Evolutionary conservation across 345 rosid species (phyloP).

Genomic region (Adansonia digitata): DNA sequence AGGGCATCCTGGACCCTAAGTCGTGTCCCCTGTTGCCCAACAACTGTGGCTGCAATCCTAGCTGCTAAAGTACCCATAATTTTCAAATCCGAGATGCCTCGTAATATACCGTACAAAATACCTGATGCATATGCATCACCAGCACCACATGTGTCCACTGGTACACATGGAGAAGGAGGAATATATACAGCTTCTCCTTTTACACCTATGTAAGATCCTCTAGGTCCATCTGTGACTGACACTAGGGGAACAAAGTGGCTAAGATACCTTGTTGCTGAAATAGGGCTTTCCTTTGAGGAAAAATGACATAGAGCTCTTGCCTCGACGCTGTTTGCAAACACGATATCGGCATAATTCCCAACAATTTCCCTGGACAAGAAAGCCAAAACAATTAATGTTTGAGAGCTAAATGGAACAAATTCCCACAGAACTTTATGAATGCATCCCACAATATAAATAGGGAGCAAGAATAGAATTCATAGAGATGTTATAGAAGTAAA

Average conservation of each 20-base stretch:
- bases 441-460: neutral
- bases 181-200: constrained; percentile 94
- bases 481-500: neutral
- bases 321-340: constrained; percentile 85
- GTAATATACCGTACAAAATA: constrained; percentile 67
- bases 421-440: neutral
- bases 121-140: constrained; percentile 97
- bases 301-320: constrained; percentile 86
- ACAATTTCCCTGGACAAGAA: constrained; percentile 63
- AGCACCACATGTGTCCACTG: constrained; percentile 84
- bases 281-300: constrained; percentile 58
- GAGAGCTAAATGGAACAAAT: neutral
- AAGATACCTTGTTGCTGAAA: constrained; percentile 73
- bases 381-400: neutral
- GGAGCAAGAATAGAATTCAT: neutral
- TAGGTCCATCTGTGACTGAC: constrained; percentile 82
- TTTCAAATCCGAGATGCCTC: constrained; percentile 69
- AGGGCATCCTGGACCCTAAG: constrained; percentile 70
- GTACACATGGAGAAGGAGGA: constrained; percentile 78
- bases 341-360: constrained; percentile 70
- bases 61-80: constrained; percentile 84
- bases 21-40: constrained; percentile 88
- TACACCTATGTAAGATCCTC: constrained; percentile 84
- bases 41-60: constrained; percentile 84
- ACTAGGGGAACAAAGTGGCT: constrained; percentile 89